phyloP scores from a whole-genome alignment of 192 early-diverging fungal genomes.

The Coemansia sp. region DNA sequence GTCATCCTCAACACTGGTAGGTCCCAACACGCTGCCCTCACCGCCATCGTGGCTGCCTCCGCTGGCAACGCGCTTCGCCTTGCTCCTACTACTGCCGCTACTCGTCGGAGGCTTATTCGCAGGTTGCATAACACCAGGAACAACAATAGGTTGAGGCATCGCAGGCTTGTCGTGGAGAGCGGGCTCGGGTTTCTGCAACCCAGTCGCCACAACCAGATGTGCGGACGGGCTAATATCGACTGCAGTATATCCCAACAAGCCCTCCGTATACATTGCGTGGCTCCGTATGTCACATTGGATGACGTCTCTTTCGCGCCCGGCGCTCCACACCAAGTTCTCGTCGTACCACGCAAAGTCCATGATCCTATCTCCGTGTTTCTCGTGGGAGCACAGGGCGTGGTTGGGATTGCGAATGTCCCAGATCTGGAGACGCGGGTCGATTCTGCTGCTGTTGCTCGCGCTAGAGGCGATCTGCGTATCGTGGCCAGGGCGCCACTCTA shows the following conservation, averaged over 20 bases:
- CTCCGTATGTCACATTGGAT: conserved; percentile 47
- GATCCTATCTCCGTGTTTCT: conserved; percentile 27
- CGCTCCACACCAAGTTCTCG: conserved; percentile 43
- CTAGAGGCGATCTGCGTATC: conserved; percentile 52
- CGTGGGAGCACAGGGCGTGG: conserved; percentile 48
- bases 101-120: not conserved
- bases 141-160: not conserved
- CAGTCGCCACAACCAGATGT: conserved; percentile 34
- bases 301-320: conserved; percentile 18
- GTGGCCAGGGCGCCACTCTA: conserved; percentile 54
- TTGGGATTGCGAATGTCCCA: conserved; percentile 54
- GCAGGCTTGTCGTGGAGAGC: not conserved
- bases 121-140: not conserved
- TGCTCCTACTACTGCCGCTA: conserved; percentile 1
- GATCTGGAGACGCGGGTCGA: conserved; percentile 37
- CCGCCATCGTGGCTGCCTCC: not conserved
- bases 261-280: conserved; percentile 32
- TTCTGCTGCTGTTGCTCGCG: conserved; percentile 1
- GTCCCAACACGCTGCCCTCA: not conserved
- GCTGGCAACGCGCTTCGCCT: not conserved
- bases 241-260: conserved; percentile 23
- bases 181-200: not conserved
- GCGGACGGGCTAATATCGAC: conserved; percentile 32
- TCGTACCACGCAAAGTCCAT: conserved; percentile 50
- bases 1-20: not conserved